phyloP scores from a whole-genome alignment of 1,139 yeast species.

The Sugiyamaella castrensis region DNA sequence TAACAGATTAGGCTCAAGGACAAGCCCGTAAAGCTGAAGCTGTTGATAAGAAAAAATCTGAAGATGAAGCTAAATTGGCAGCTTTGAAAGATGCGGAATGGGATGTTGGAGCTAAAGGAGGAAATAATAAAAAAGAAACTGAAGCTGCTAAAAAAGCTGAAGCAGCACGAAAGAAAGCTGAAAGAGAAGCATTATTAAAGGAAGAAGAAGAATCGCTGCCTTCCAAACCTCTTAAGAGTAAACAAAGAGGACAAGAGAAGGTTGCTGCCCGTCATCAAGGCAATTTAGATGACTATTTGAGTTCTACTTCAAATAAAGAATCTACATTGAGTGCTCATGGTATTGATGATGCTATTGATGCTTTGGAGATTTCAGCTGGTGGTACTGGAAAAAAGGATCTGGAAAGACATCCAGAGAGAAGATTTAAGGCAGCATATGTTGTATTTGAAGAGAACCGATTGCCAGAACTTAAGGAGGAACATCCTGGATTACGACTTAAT shows the following conservation, averaged over 20 bases:
- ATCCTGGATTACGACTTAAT: constrained; percentile 76
- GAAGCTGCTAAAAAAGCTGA: constrained; percentile 42
- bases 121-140: constrained; percentile 64
- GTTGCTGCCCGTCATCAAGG: constrained; percentile 61
- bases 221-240: constrained; percentile 50
- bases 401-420: constrained; percentile 85
- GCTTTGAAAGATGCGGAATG: constrained; percentile 63
- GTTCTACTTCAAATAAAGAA: constrained; percentile 19
- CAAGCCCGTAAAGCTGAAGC: constrained; percentile 68
- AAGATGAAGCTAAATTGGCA: constrained; percentile 46
- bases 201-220: constrained; percentile 68
- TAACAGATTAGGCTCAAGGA: constrained; percentile 50
- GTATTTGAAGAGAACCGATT: constrained; percentile 70
- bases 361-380: constrained; percentile 52
- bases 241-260: constrained; percentile 71
- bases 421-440: constrained; percentile 76
- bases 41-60: constrained; percentile 60
- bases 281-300: constrained; percentile 52
- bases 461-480: constrained; percentile 71
- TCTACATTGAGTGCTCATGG: constrained; percentile 68
- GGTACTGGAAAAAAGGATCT: constrained; percentile 54
- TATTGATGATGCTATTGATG: constrained; percentile 75
- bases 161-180: constrained; percentile 43
- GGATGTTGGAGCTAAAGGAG: constrained; percentile 72
- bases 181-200: constrained; percentile 44